phyloP scores from a whole-genome alignment of 108 stramenopile genomes.

The Seminavis robusta region DNA sequence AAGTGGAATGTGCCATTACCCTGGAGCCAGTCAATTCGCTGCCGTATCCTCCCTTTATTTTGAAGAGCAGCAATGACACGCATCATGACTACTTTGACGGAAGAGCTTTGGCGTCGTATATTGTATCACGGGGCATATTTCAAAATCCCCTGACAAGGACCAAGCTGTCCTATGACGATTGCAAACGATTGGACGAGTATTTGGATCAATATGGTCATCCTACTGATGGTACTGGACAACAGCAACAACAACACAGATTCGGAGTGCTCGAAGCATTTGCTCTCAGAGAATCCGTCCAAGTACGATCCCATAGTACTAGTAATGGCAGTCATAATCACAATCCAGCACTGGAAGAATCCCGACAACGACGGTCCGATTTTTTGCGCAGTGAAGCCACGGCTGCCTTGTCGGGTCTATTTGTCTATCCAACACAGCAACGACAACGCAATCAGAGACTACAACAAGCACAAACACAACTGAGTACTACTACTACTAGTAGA shows the following conservation, averaged over 20 bases:
- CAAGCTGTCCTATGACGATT: constrained; percentile 43
- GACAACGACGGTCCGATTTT: constrained; percentile 19
- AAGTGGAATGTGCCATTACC: constrained; percentile 70
- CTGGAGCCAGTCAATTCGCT: constrained; percentile 49
- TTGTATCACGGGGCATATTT: constrained; percentile 63
- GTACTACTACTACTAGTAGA: no score
- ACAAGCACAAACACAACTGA: not conserved
- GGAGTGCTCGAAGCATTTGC: constrained; percentile 46
- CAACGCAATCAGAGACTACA: not conserved
- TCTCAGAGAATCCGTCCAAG: constrained; percentile 38
- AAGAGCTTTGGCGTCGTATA: constrained; percentile 58
- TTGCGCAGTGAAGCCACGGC: constrained; percentile 44
- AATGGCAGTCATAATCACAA: constrained; percentile 3
- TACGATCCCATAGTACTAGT: constrained; percentile 1
- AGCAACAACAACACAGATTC: not conserved
- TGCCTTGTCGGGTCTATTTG: constrained; percentile 54
- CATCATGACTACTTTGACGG: constrained; percentile 60
- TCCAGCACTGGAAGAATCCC: not conserved
- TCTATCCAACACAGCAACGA: constrained; percentile 30
- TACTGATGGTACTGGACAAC: not conserved
- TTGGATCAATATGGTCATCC: constrained; percentile 34
- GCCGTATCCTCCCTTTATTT: constrained; percentile 58
- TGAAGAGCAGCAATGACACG: constrained; percentile 10
- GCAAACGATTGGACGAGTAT: constrained; percentile 56
- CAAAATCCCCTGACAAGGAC: constrained; percentile 62